These are phyloP conservation scores for Macrophomina pseudophaseolina DNA, from an alignment of 2,329 filamentous ascomycete genomes.

Conservation along the genomic window DNA sequence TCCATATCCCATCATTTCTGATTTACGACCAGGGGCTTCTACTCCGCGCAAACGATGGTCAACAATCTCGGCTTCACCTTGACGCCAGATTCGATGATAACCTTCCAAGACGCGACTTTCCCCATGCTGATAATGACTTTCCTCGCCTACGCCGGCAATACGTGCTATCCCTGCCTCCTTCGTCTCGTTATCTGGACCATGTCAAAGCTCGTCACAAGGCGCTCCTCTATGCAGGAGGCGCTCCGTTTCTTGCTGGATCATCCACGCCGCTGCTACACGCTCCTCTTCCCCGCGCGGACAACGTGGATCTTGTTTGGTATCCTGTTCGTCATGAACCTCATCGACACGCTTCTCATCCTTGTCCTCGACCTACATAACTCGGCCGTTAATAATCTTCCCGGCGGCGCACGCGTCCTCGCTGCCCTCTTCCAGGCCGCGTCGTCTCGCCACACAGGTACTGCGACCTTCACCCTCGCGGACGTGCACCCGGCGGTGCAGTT, in stretches of 20 bases:
- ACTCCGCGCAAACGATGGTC: conserved; percentile 85
- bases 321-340: conserved; percentile 76
- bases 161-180: conserved; percentile 92
- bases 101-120: conserved; percentile 78
- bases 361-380: conserved; percentile 83
- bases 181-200: conserved; percentile 88
- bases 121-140: conserved; percentile 80
- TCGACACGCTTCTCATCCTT: conserved; percentile 90
- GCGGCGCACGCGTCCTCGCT: conserved; percentile 78
- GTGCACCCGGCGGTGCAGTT: conserved; percentile 92
- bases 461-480: conserved; percentile 74
- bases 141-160: conserved; percentile 92
- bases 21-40: too few species aligned
- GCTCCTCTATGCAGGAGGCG: conserved; percentile 83
- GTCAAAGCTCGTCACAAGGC: conserved; percentile 68
- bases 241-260: conserved; percentile 90
- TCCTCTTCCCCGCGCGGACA: conserved; percentile 86
- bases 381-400: conserved; percentile 69
- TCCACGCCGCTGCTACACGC: conserved; percentile 91
- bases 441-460: conserved; percentile 89
- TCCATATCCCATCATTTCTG: too few species aligned
- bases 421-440: conserved; percentile 89
- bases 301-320: conserved; percentile 97
- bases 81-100: conserved; percentile 91
- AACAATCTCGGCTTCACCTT: conserved; percentile 94